phyloP scores from a whole-genome alignment of 163 green algal genomes.

The Smithsoniella earleae region DNA sequence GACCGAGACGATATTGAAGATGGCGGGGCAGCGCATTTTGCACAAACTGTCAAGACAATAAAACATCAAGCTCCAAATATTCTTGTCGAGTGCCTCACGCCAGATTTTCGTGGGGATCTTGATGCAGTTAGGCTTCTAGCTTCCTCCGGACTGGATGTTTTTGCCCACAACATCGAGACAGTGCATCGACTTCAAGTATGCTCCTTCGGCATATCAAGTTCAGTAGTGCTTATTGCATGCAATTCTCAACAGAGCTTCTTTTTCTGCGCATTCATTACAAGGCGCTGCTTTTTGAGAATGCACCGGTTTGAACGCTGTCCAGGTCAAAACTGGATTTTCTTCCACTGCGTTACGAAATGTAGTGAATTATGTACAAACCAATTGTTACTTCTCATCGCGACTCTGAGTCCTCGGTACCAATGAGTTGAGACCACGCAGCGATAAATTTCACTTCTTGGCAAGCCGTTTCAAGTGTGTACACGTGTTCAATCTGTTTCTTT shows the following conservation, averaged over 20 bases:
- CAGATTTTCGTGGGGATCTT: slow-evolving; percentile 61
- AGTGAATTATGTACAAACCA: too few relatives aligned
- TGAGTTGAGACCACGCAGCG: too few relatives aligned
- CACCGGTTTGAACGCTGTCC: too few relatives aligned
- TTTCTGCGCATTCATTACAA: background rate
- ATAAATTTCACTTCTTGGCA: too few relatives aligned
- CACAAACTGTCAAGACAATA: slow-evolving; percentile 55
- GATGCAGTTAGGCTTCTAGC: slow-evolving; percentile 52
- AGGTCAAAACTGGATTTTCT: too few relatives aligned
- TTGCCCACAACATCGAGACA: slow-evolving; percentile 90
- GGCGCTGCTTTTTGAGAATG: background rate
- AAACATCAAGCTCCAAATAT: slow-evolving; percentile 59
- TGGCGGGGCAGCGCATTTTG: slow-evolving; percentile 64
- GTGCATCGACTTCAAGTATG: slow-evolving; percentile 61
- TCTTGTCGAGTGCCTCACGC: slow-evolving; percentile 67
- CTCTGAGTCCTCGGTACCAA: too few relatives aligned
- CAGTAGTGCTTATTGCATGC: background rate
- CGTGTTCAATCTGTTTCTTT: too few relatives aligned
- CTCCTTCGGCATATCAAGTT: background rate
- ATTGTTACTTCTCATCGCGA: too few relatives aligned
- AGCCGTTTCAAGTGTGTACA: too few relatives aligned
- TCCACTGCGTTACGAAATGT: too few relatives aligned
- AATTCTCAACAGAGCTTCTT: background rate
- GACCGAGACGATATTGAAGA: slow-evolving; percentile 75
- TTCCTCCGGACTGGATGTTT: slow-evolving; percentile 74